Evolutionary conservation across 2,329 filamentous ascomycete species (phyloP).

Genomic region (Neopestalotiopsis rosae): DNA sequence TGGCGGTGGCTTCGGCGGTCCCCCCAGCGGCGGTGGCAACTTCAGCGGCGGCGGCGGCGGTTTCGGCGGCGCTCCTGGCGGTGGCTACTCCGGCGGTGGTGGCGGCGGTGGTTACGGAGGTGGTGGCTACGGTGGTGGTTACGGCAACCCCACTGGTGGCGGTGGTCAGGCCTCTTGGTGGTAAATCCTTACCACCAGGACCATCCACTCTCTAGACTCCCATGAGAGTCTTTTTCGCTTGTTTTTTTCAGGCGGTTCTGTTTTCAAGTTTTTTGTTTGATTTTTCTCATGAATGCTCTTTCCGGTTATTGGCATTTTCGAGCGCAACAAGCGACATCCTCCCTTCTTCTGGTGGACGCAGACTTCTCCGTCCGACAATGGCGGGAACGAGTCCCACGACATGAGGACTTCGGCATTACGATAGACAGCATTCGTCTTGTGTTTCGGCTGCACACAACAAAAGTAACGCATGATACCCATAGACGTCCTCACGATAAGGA

Average conservation of each 20-base stretch:
- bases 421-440: constrained; percentile 44
- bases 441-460: constrained; percentile 36
- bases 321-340: constrained; percentile 30
- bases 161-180: constrained; percentile 74
- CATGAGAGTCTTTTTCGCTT: not conserved
- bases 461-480: constrained; percentile 41
- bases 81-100: constrained; percentile 47
- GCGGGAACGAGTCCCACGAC: constrained; percentile 39
- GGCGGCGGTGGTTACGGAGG: constrained; percentile 45
- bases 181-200: constrained; percentile 46
- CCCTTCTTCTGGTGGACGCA: constrained; percentile 38
- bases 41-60: constrained; percentile 48
- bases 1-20: constrained; percentile 45
- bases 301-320: constrained; percentile 30
- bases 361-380: constrained; percentile 37
- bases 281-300: constrained; percentile 24
- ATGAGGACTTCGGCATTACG: constrained; percentile 39
- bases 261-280: constrained; percentile 28
- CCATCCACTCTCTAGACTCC: constrained; percentile 23
- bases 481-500: constrained; percentile 35
- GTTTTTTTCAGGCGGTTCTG: constrained; percentile 29
- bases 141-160: constrained; percentile 71
- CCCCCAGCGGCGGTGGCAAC: constrained; percentile 36
- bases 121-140: constrained; percentile 58
- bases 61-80: constrained; percentile 46